These are phyloP conservation scores for Brassica incana DNA, from an alignment of 345 rosid genomes.

Conservation along the genomic window DNA sequence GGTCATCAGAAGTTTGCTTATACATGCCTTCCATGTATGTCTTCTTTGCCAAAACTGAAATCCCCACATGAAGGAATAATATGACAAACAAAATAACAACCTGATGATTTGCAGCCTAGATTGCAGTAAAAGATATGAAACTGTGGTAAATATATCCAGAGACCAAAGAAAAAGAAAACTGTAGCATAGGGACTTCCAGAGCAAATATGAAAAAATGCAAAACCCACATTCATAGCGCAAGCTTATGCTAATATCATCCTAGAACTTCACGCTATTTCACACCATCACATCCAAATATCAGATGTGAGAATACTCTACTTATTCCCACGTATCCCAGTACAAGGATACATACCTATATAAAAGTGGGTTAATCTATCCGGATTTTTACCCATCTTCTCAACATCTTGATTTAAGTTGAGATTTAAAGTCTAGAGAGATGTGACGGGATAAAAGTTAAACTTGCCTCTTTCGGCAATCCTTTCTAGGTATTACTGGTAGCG, in stretches of 20 bases:
- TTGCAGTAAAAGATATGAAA: slow-evolving; percentile 22
- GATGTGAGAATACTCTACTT: slow-evolving; percentile 10
- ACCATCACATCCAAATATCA: slow-evolving; percentile 9
- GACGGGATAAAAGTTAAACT: slow-evolving; percentile 3
- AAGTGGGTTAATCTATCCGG: neutral
- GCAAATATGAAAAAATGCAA: slow-evolving; percentile 21
- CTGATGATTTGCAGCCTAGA: slow-evolving; percentile 19
- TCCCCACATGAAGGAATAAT: slow-evolving; percentile 21
- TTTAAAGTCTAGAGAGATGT: slow-evolving; percentile 10
- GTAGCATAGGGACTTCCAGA: slow-evolving; percentile 12
- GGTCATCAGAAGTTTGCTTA: slow-evolving; percentile 82
- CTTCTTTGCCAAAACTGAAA: slow-evolving; percentile 82
- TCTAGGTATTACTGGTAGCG: slow-evolving; percentile 15
- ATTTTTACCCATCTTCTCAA: neutral
- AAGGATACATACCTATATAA: neutral
- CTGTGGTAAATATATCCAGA: neutral
- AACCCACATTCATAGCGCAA: slow-evolving; percentile 1
- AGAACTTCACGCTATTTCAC: slow-evolving; percentile 5
- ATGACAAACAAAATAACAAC: slow-evolving; percentile 11
- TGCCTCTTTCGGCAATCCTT: slow-evolving; percentile 13
- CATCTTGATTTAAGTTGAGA: slow-evolving; percentile 6
- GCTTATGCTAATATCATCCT: slow-evolving; percentile 18
- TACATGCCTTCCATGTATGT: slow-evolving; percentile 70
- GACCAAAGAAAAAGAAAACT: neutral
- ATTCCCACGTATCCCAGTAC: slow-evolving; percentile 15